Base-by-base conservation (phyloP, 345 rosid species). In the Citrus unshiu region DNA sequence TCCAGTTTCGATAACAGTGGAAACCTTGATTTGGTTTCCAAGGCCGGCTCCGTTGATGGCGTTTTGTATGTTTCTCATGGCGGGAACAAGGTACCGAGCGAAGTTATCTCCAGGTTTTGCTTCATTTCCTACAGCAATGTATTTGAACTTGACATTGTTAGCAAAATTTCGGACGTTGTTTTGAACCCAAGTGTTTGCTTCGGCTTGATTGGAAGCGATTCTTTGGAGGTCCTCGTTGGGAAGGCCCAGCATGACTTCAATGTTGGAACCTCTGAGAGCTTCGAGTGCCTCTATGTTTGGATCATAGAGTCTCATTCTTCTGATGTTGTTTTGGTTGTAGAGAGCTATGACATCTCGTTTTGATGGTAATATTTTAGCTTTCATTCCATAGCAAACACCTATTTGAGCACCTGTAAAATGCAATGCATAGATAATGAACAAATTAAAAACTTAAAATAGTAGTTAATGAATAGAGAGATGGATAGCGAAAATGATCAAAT, bases 381-480 rank as follows among this genome's bases (percentile, higher is more conserved):
- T 1, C 88, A 78, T 88, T 37, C 96, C 96, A 73, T 93, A 92
- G 77, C 95, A 93, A 58, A 89, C 91, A 70, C 96, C 96, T 43
- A 88, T 83, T 71, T 91, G 90, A 6, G 87, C 92, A 77, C 51
- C 89, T 40, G 12, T 88, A 13, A 12, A 49, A 49, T 49, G 54
- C 16, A 49, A 49, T 49, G 2, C 0, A 13, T 49, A 49, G 5
- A 49, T 2, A 8, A 40, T 40, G 3, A 49, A 49, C 19, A 49
- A 49, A 49, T 49, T 8, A 49, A 3, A 49, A 49, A 49, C 18
- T 13, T 49, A 3, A 0, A 30, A 39, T 39, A 39, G 43, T 39
- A 39, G 10, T 39, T 39, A 39, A 39, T 1, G 3, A 39, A 39
- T 39, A 39, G 43, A 39, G 43, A 39, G 43, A 39, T 2, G 12